Evolutionary conservation across 2,329 filamentous ascomycete genomes (phyloP), one percentile per base, ranked within the genome.

Genomic region (Coleophoma eucalyptorum): DNA sequence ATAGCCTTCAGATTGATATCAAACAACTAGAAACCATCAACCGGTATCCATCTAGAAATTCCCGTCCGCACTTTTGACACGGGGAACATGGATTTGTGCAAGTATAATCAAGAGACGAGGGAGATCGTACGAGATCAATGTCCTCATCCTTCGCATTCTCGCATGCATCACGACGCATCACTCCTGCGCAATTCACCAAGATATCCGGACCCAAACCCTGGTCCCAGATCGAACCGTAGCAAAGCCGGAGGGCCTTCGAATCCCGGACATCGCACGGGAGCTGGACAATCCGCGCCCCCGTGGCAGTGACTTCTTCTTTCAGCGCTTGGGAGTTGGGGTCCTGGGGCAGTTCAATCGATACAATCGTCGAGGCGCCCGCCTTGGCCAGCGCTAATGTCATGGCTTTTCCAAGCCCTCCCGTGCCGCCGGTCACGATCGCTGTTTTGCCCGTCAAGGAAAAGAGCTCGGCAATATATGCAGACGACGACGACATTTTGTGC

Each of bases 1-100:
- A 92, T 87, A 35, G 85, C 77, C 63, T 80, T 86, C 35, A 95
- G 80, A 70, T 96, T 96, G 43, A 94, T 86, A 72, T 94, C 87
- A 33, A 96, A 73, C 31, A 95, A 87, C 78, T 80, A 43, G 6
- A 37, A 16, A 32, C 32, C 16, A 10, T 43, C 40, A 33, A 45
- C 35, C 13, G 21, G 38, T 43, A 10, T 21, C 16, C 10, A 38
- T n/a, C 15, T 20, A 15, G 15, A n/a, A n/a, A 12, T 42, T 4
- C 15, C 15, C 4, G 19, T 20, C 6, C 20, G 12, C 19, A 18
- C 20, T n/a, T 42, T 20, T 6, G 20, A 10, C 35, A 51, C 16
- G 66, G 33, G 80, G 80, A 62, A 86, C 82, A 64, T 87, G 79
- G n/a, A n/a, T n/a, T n/a, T n/a, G n/a, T n/a, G n/a, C n/a, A n/a